Evolutionary conservation across 1,139 yeast genomes (phyloP), one percentile per base, ranked within the genome.

Genomic region (Blastobotrys arbuscula): DNA sequence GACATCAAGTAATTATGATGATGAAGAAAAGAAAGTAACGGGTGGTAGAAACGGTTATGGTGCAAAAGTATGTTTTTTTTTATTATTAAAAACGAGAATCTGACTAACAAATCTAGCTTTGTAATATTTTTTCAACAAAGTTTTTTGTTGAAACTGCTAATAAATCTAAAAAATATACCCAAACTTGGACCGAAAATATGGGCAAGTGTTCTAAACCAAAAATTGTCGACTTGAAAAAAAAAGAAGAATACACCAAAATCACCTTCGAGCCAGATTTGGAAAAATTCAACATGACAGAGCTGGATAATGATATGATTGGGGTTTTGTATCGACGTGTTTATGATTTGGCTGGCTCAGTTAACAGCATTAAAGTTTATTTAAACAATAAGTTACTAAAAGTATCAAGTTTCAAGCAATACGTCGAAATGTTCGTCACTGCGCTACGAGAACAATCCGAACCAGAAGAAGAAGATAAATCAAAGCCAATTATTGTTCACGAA

Each of bases 41-140:
- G 99, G 98, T 72, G 99, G 99, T 68, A 81, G 99, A 74, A 94
- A 94, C 65, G 98, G 98, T 56, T 94, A 81, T 65, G 99, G 99
- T 68, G 98, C 99, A 44, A 94, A 94, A 65, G 73, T 58, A 53
- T 40, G 56, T 50, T 3, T 5, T 15, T 12, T 20, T 20, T 5
- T 15, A 19, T 20, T 20, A 24, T 13, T 24, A 18, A 31, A 7
- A 39, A 20, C 8, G 13, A 21, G 16, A 38, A 20, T 7, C 41
- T n/a, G 30, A 26, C 42, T 28, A 30, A 38, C 30, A 33, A 30
- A 20, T n/a, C 10, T 38, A 59, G 67, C 68, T 94, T 66, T 87
- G 95, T 76, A 85, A 94, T 69, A 86, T 94, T 59, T 88, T 88
- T 64, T 89, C 97, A 20, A 85, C 90, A 2, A 85, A 86, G 61